These are phyloP conservation scores for Lasiodiplodia theobromae DNA, from an alignment of 2,329 filamentous ascomycete species.

Conservation along the genomic window DNA sequence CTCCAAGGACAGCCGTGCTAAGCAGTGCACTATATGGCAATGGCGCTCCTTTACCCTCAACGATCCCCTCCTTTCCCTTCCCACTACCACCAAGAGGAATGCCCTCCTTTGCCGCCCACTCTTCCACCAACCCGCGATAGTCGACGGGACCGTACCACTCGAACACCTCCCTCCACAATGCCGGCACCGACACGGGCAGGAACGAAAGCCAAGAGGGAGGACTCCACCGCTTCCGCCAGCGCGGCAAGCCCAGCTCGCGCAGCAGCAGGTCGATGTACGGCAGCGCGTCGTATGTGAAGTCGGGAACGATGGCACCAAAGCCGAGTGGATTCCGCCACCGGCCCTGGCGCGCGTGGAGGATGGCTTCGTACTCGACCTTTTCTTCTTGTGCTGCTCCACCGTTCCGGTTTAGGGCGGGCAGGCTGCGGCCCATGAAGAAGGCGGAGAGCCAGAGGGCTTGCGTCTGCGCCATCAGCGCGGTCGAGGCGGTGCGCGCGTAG, in stretches of 20 bases:
- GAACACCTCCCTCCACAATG: slow-evolving; percentile 38
- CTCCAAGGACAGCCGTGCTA: background rate
- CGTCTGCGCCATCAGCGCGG: slow-evolving; percentile 44
- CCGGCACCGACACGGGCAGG: slow-evolving; percentile 24
- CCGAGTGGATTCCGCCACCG: slow-evolving; percentile 42
- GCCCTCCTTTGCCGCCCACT: slow-evolving; percentile 33
- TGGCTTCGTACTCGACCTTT: slow-evolving; percentile 33
- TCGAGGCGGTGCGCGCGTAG: slow-evolving; percentile 47
- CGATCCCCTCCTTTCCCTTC: background rate
- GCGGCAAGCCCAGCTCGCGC: slow-evolving; percentile 15
- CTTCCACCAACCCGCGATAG: slow-evolving; percentile 38
- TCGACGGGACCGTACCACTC: slow-evolving; percentile 38
- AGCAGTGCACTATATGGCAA: background rate
- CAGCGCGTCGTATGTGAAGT: slow-evolving; percentile 42
- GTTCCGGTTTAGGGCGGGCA: slow-evolving; percentile 40
- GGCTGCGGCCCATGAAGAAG: slow-evolving; percentile 61
- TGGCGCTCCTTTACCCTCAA: too few species aligned
- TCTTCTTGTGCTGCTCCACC: background rate
- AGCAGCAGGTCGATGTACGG: slow-evolving; percentile 35
- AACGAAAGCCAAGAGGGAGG: background rate
- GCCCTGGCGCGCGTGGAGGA: slow-evolving; percentile 42
- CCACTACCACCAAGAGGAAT: background rate
- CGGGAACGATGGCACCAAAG: slow-evolving; percentile 40
- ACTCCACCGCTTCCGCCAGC: slow-evolving; percentile 34
- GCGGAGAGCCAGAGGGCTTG: slow-evolving; percentile 62